phyloP scores from a whole-genome alignment of 371 early-diverging fungal genomes.

The Zopfochytrium polystomum region DNA sequence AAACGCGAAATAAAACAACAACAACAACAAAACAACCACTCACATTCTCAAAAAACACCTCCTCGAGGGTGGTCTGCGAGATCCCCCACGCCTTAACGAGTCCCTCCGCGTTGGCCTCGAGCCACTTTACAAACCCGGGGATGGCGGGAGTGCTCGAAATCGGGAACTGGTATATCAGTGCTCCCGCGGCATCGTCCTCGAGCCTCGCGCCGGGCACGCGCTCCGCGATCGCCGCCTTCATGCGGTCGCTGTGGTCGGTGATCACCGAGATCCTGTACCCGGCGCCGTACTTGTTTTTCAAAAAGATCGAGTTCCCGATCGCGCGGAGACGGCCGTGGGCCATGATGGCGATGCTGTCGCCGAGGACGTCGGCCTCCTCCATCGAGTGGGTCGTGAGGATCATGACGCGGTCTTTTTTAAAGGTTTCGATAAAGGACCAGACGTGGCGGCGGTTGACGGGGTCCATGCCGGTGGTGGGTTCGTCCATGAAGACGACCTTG shows the following conservation, averaged over 20 bases:
- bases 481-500: too few species aligned
- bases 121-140: slow-evolving; percentile 54
- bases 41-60: slow-evolving; percentile 50
- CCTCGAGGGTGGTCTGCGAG: slow-evolving; percentile 64
- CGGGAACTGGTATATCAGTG: slow-evolving; percentile 60
- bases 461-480: slow-evolving; percentile 73
- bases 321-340: slow-evolving; percentile 65
- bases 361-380: slow-evolving; percentile 73
- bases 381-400: slow-evolving; percentile 71
- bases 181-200: slow-evolving; percentile 64
- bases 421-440: slow-evolving; percentile 69
- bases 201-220: slow-evolving; percentile 50
- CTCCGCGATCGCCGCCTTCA: slow-evolving; percentile 37
- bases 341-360: slow-evolving; percentile 70
- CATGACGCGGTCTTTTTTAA: slow-evolving; percentile 64
- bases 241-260: slow-evolving; percentile 34
- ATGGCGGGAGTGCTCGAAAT: slow-evolving; percentile 27
- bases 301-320: slow-evolving; percentile 58
- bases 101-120: slow-evolving; percentile 39
- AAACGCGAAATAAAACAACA: background rate
- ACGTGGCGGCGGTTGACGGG: slow-evolving; percentile 69
- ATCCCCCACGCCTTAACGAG: slow-evolving; percentile 65
- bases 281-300: slow-evolving; percentile 66
- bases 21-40: background rate
- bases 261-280: slow-evolving; percentile 55